Conservation (phyloP, 2,329 filamentous ascomycete genomes). For the Fusarium tanahbumbuense region DNA sequence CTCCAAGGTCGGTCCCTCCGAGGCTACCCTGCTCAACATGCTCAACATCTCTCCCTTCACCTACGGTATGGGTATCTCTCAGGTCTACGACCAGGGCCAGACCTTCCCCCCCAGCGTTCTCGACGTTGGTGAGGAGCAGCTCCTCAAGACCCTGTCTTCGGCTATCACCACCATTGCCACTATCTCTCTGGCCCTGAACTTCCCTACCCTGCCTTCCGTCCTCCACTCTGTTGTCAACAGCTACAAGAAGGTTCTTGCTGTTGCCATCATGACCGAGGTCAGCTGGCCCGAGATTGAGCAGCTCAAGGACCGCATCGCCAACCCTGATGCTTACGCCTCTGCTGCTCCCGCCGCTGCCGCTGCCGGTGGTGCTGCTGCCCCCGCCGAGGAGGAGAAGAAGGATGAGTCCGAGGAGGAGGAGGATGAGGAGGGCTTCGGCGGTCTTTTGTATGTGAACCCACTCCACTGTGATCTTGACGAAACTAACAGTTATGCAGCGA, state of each 20-base stretch:
- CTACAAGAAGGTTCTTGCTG: slow-evolving; percentile 96
- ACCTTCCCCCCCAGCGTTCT: slow-evolving; percentile 86
- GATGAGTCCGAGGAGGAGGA: slow-evolving; percentile 76
- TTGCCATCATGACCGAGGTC: slow-evolving; percentile 90
- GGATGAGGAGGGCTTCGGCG: slow-evolving; percentile 78
- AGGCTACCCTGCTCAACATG: slow-evolving; percentile 99
- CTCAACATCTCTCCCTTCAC: slow-evolving; percentile 99
- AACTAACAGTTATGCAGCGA: slow-evolving; percentile 61
- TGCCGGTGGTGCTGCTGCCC: slow-evolving; percentile 62
- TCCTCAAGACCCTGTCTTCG: slow-evolving; percentile 82
- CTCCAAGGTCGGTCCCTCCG: slow-evolving; percentile 96
- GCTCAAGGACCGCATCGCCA: slow-evolving; percentile 99
- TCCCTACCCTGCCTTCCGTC: slow-evolving; percentile 95
- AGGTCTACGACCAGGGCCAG: slow-evolving; percentile 99
- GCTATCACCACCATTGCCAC: slow-evolving; percentile 89
- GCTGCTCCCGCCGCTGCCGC: slow-evolving; percentile 78
- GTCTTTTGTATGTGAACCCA: slow-evolving; percentile 73
- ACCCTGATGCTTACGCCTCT: slow-evolving; percentile 95
- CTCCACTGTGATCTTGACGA: neutral
- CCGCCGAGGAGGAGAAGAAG: slow-evolving; percentile 72
- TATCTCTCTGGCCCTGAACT: slow-evolving; percentile 92
- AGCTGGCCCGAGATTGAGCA: slow-evolving; percentile 96
- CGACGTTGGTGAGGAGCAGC: slow-evolving; percentile 94
- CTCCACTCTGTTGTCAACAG: slow-evolving; percentile 96
- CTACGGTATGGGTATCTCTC: slow-evolving; percentile 95